A percentile compares a stretch with the other conserved stretches of the same genome.
Evolutionary conservation across 306 rosid genomes (phyloP).

Genomic region (Comarum palustre): DNA sequence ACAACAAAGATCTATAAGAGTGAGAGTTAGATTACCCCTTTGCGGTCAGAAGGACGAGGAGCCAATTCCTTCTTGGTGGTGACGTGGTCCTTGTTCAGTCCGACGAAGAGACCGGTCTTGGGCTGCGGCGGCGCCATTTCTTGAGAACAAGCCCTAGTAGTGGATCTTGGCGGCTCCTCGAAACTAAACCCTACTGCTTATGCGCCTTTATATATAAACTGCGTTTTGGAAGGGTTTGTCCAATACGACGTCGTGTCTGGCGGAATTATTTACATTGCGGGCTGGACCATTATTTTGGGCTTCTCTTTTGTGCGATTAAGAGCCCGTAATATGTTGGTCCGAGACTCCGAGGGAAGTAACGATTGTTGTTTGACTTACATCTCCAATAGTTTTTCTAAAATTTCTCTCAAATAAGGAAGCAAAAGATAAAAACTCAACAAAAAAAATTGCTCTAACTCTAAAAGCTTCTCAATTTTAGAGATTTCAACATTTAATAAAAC

Average conservation of each 20-base stretch:
- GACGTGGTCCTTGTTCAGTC: slow-evolving; percentile 60
- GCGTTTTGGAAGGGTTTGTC: not conserved
- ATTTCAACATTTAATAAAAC: no score
- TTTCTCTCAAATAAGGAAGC: no score
- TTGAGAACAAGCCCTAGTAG: not conserved
- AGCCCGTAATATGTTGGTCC: not conserved
- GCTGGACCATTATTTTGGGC: not conserved
- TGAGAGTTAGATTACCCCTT: not conserved
- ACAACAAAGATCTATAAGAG: not conserved
- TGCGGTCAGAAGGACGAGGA: slow-evolving; percentile 66
- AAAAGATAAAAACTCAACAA: no score
- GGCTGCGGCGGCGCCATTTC: slow-evolving; percentile 71
- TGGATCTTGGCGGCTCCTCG: slow-evolving; percentile 13
- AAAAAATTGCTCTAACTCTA: no score
- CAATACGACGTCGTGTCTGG: not conserved
- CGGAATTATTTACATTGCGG: not conserved
- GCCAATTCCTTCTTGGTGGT: slow-evolving; percentile 68
- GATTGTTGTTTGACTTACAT: no score
- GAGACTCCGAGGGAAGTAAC: no score
- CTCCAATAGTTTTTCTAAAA: no score
- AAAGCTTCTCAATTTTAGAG: no score
- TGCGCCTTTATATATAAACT: not conserved
- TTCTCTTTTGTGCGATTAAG: not conserved
- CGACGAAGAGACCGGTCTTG: slow-evolving; percentile 57
- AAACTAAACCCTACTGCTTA: slow-evolving; percentile 9